Conservation (phyloP, 2,329 filamentous ascomycete genomes). For the Xylaria sp. region DNA sequence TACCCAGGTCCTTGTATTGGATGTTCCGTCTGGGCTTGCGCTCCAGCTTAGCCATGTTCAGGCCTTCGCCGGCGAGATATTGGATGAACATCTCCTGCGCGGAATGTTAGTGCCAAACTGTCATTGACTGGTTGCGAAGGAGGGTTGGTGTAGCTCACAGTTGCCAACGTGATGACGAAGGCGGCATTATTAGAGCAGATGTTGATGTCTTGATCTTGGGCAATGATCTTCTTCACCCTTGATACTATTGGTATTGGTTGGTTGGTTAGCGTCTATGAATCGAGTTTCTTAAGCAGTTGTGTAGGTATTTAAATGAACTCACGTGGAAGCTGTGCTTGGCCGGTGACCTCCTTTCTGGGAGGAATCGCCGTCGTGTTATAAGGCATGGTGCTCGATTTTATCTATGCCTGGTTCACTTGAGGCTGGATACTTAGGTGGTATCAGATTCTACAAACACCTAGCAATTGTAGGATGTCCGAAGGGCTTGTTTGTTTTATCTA, state of each 20-base stretch:
- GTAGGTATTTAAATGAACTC: constrained; percentile 51
- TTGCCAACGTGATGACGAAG: constrained; percentile 91
- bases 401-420: neutral
- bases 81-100: constrained; percentile 92
- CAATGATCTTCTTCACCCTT: constrained; percentile 94
- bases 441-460: neutral
- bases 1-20: constrained; percentile 94
- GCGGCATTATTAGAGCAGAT: constrained; percentile 93
- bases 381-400: constrained; percentile 69
- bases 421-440: neutral
- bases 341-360: constrained; percentile 82
- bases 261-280: neutral
- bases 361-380: constrained; percentile 89
- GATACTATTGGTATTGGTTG: constrained; percentile 69
- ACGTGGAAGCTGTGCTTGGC: constrained; percentile 87
- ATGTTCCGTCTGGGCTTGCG: constrained; percentile 92
- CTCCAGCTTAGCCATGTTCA: constrained; percentile 90
- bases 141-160: constrained; percentile 60
- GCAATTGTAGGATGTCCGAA: neutral
- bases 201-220: constrained; percentile 83
- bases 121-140: neutral
- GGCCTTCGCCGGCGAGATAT: constrained; percentile 83
- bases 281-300: neutral
- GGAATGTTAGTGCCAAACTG: neutral
- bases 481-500: too few relatives aligned